Percentiles rank a stretch among this genome's conserved stretches.
Conservation (phyloP, 2,329 filamentous ascomycete genomes). For the Colletotrichum echinochloae region DNA sequence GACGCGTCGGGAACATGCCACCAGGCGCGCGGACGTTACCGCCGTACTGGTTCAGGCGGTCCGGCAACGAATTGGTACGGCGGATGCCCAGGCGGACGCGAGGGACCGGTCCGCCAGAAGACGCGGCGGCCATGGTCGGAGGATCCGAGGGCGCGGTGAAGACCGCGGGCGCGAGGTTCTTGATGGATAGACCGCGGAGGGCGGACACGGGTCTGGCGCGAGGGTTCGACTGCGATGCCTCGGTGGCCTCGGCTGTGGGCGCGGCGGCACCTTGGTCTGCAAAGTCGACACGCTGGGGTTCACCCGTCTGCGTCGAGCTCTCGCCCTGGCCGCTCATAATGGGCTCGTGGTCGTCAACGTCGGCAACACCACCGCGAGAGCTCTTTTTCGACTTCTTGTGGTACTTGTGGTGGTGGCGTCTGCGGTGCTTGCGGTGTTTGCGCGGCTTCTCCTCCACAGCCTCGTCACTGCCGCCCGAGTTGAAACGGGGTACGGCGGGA, state of each 20-base stretch:
- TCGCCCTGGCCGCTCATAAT: constrained; percentile 50
- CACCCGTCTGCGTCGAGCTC: constrained; percentile 49
- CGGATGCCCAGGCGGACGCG: constrained; percentile 74
- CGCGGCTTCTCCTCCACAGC: constrained; percentile 57
- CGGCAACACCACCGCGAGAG: constrained; percentile 51
- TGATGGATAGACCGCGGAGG: constrained; percentile 72
- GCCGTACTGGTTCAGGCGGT: constrained; percentile 66
- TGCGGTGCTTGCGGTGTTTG: constrained; percentile 51
- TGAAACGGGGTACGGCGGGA: constrained; percentile 51
- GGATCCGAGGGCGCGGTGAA: constrained; percentile 60
- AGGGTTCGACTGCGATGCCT: constrained; percentile 41
- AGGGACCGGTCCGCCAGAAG: constrained; percentile 61
- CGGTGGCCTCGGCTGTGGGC: constrained; percentile 46
- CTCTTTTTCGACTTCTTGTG: constrained; percentile 60
- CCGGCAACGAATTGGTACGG: constrained; percentile 80
- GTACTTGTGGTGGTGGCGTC: constrained; percentile 53
- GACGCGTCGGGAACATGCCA: constrained; percentile 61
- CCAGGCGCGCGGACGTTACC: constrained; percentile 59
- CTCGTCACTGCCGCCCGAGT: constrained; percentile 56
- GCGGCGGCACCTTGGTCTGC: constrained; percentile 53
- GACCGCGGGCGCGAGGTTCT: constrained; percentile 77
- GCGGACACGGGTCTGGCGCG: constrained; percentile 62
- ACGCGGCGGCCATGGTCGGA: constrained; percentile 9
- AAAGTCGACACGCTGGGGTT: constrained; percentile 70
- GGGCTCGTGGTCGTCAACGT: constrained; percentile 44